Evolutionary conservation across 2,329 filamentous ascomycete species (phyloP).

Genomic region (Colletotrichum sp.): DNA sequence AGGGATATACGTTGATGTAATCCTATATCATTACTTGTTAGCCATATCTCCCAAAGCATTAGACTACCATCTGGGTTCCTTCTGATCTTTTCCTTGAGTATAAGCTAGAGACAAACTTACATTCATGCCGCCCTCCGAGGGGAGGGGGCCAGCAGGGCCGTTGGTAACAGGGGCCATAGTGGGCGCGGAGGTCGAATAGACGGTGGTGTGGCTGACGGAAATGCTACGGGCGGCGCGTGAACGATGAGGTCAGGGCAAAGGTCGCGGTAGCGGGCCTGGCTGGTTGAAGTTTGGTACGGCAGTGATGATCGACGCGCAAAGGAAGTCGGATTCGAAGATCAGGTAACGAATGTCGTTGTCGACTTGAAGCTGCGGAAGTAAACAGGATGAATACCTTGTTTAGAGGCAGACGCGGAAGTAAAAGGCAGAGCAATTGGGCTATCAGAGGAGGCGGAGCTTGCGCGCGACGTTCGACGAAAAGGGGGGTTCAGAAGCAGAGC

Average conservation of each 20-base stretch:
- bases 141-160: neutral
- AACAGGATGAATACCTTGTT: constrained; percentile 1
- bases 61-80: neutral
- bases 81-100: neutral
- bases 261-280: neutral
- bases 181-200: neutral
- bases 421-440: neutral
- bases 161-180: neutral
- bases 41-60: neutral
- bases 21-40: neutral
- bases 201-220: constrained; percentile 15
- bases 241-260: constrained; percentile 26
- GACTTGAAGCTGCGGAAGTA: neutral
- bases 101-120: neutral
- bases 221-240: constrained; percentile 14
- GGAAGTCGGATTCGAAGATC: neutral
- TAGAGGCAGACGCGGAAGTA: neutral
- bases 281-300: neutral
- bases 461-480: no score
- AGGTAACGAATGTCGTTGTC: constrained; percentile 11
- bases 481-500: no score
- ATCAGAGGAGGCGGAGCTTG: no score
- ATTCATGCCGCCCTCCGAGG: neutral
- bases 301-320: neutral
- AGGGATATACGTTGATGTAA: neutral